Evolutionary conservation across 202 grass and related monocot genomes (phyloP), one percentile per base, ranked within the genome.

Genomic region (Eragrostis tef): DNA sequence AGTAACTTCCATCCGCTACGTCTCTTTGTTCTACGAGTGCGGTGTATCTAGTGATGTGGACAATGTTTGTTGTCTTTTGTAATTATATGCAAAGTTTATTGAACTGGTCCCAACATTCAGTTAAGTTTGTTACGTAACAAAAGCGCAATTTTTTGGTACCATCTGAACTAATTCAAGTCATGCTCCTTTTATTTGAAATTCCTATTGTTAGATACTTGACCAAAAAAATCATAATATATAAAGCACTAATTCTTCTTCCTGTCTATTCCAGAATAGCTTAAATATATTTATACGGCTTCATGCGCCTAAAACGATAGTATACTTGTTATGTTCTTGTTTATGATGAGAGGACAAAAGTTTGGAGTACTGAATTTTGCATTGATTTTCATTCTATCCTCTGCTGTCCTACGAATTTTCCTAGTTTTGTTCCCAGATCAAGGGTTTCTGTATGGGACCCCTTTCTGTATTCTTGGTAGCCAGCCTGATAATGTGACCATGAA

Each of bases 21-120:
- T 84, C 61, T 51, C 74, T 61, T 61, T 82, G 72, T 9, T 25
- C 20, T 22, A 73, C 60, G 73, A 82, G 22, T 67, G 73, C 16
- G 47, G 21, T 25, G 29, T 9, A 19, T 11, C 65, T 51, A 19
- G 58, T 51, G 59, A 31, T 71, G 36, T 77, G 26, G 65, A 67
- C 66, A 58, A 77, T 20, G 27, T 42, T 60, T 31, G n/a, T 58
- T 72, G 57, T 73, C 36, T 53, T 82, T 64, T 31, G 22, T 42
- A 79, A 25, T 60, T 29, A 58, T 29, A 58, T 34, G 12, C 13
- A 25, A 25, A 21, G 46, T 51, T 43, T 3, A 46, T 25, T 62
- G 52, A 63, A 68, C 31, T 78, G 12, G 81, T 52, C 31, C 24
- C 51, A 52, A 60, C 20, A 65, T 63, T 17, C 36, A 11, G 31